These are phyloP conservation scores for Leccinum pseudoinsigne DNA, from an alignment of 1,284 basidiomycete species.

Conservation along the genomic window DNA sequence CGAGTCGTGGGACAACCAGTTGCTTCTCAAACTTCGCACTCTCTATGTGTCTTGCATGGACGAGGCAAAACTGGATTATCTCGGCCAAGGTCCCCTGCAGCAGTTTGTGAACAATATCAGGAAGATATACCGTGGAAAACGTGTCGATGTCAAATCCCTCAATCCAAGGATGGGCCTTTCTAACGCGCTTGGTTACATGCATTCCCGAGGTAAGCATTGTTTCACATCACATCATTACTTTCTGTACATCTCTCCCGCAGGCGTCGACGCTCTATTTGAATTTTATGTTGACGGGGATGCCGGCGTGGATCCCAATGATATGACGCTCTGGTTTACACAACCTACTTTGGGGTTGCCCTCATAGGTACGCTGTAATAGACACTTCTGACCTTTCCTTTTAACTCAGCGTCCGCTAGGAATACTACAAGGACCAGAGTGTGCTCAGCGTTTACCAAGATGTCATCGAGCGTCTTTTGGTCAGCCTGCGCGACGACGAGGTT, in stretches of 20 bases:
- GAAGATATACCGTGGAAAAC: conserved; percentile 55
- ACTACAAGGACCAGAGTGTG: conserved; percentile 82
- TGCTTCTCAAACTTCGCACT: conserved; percentile 78
- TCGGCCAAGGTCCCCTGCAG: conserved; percentile 63
- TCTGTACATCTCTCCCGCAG: conserved; percentile 39
- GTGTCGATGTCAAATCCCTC: conserved; percentile 38
- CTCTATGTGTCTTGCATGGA: conserved; percentile 87
- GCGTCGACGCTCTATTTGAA: conserved; percentile 76
- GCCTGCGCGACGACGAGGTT: conserved; percentile 52
- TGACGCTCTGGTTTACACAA: conserved; percentile 88
- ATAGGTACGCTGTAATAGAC: conserved; percentile 51
- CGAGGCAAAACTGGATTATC: conserved; percentile 60
- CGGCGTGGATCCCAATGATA: conserved; percentile 85
- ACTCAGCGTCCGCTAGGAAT: conserved; percentile 57
- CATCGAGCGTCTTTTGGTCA: conserved; percentile 65
- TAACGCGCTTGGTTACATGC: conserved; percentile 82
- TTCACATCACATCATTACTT: not conserved
- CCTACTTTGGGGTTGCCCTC: conserved; percentile 85
- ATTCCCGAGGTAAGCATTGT: conserved; percentile 67
- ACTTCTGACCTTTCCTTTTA: conserved; percentile 4
- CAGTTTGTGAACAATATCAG: conserved; percentile 58
- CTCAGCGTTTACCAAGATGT: conserved; percentile 72
- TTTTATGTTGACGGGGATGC: conserved; percentile 87
- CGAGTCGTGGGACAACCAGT: conserved; percentile 57
- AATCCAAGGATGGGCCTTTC: conserved; percentile 58